These are phyloP conservation scores for Xylaria sp. DNA, from an alignment of 2,329 filamentous ascomycete genomes.

Conservation along the genomic window DNA sequence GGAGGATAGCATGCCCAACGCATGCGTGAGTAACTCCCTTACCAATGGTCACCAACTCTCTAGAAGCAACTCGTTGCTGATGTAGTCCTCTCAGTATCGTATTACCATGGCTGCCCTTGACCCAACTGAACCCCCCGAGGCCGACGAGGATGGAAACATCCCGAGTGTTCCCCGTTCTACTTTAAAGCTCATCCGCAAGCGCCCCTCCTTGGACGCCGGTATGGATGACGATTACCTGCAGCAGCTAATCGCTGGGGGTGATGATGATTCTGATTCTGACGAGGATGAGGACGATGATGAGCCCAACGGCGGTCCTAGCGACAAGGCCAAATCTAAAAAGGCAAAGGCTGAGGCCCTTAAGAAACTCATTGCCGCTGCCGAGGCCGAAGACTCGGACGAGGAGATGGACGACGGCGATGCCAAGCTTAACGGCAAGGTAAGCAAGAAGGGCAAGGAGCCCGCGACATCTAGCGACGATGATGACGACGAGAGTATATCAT, in stretches of 20 bases:
- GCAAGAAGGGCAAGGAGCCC: constrained; percentile 77
- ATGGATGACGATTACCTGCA: constrained; percentile 74
- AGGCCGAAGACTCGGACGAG: constrained; percentile 70
- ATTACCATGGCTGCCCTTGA: constrained; percentile 99
- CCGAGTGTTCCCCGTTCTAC: constrained; percentile 79
- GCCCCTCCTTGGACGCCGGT: constrained; percentile 68
- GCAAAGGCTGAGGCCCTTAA: constrained; percentile 80
- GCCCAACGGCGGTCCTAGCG: constrained; percentile 88
- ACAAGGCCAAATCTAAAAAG: constrained; percentile 89
- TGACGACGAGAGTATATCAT: constrained; percentile 66
- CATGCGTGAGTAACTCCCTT: constrained; percentile 71
- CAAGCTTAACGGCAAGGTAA: constrained; percentile 67
- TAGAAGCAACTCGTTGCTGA: constrained; percentile 44
- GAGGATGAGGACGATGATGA: constrained; percentile 76
- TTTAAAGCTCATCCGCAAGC: constrained; percentile 86
- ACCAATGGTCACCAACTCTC: background rate
- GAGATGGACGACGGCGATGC: constrained; percentile 72
- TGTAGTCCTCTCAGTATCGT: constrained; percentile 73
- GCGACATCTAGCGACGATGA: constrained; percentile 59
- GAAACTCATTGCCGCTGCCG: constrained; percentile 77
- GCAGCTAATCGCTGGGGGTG: constrained; percentile 61
- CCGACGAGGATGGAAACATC: constrained; percentile 69
- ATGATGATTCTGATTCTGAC: constrained; percentile 55
- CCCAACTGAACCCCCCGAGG: constrained; percentile 78
- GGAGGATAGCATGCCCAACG: constrained; percentile 71